Base-by-base conservation (phyloP, 176 grass and related monocot genomes). In the Raddia distichophylla region DNA sequence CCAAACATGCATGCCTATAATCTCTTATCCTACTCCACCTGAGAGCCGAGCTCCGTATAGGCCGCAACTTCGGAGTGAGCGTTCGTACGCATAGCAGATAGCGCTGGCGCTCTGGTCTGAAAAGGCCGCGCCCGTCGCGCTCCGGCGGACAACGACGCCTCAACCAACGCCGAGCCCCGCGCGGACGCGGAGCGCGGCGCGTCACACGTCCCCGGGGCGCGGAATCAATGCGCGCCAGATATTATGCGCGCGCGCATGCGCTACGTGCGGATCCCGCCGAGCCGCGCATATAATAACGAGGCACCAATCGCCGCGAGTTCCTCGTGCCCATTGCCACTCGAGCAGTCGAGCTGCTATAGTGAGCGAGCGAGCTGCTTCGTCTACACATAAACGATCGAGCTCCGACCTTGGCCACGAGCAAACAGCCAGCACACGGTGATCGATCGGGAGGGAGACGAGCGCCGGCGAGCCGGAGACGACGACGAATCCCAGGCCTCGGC, bases 311-410 rank as follows among this genome's bases (percentile, higher is more conserved):
- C 4, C 37, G 37, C 37, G 61, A 81, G 44, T 50, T 86, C 77
- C 70, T 27, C 70, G 70, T 86, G 84, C 69, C 19, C 48, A 72
- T 56, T 51, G 4, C 34, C n/a, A 40, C 37, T 40, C 37, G 37
- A 40, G 2, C 12, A 27, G 27, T 22, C 34, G 7, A 27, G 60
- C 11, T 40, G 2, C 37, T 13, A 40, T 40, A 27, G 27, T 27
- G 27, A 27, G 37, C 37, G 2, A 40, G 12, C 61, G 32, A 37
- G 13, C 13, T 62, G 11, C 58, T 57, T 18, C 13, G 5, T 5
- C 17, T 63, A 22, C 11, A 64, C 4, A 42, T 50, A 19, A 13
- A 40, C 37, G 37, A 40, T 2, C 37, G 2, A 40, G 37, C 37
- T 40, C 5, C 66, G 9, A 9, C 18, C 54, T 5, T 3, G 43